A percentile compares a stretch with the other conserved stretches of the same genome.
These are phyloP conservation scores for Euphorbia pulcherrima DNA, from an alignment of 345 rosid species.

Conservation along the genomic window DNA sequence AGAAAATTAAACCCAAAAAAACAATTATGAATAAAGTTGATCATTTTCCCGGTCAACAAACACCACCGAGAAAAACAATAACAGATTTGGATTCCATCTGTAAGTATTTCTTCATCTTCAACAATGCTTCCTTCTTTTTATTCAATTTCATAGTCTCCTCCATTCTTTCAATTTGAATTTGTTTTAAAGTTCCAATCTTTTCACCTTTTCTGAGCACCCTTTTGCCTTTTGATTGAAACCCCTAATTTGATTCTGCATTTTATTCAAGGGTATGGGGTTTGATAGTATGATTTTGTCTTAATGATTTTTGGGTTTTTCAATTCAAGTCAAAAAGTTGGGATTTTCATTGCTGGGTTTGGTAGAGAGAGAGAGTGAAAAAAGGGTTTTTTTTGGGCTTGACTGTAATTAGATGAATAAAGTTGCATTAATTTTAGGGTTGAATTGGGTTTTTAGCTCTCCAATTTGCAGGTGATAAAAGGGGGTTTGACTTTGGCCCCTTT, in stretches of 20 bases:
- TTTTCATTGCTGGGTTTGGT: slow-evolving; percentile 24
- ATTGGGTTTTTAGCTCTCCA: slow-evolving; percentile 16
- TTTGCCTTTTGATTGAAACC: slow-evolving; percentile 16
- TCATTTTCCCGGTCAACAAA: slow-evolving; percentile 49
- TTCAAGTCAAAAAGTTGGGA: slow-evolving; percentile 22
- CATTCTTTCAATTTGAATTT: slow-evolving; percentile 19
- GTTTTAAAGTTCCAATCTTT: slow-evolving; percentile 12
- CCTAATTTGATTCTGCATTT: slow-evolving; percentile 10
- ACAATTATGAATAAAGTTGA: neutral
- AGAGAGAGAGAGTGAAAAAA: neutral
- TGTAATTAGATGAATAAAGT: slow-evolving; percentile 21
- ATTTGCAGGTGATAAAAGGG: slow-evolving; percentile 17
- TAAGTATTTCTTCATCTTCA: slow-evolving; percentile 21
- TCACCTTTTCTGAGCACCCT: slow-evolving; percentile 19
- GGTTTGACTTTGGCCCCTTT: slow-evolving; percentile 15
- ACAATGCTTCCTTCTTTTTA: slow-evolving; percentile 9
- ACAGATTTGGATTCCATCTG: slow-evolving; percentile 28
- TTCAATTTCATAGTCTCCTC: slow-evolving; percentile 1
- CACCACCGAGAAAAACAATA: slow-evolving; percentile 38
- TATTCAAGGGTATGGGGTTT: slow-evolving; percentile 4
- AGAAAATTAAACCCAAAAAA: neutral
- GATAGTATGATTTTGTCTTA: neutral
- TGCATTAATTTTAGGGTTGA: slow-evolving; percentile 27
- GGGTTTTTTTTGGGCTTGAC: slow-evolving; percentile 23
- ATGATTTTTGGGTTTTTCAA: slow-evolving; percentile 21